These are phyloP conservation scores for Trichoderma virens DNA, from an alignment of 495 filamentous ascomycete genomes.

Conservation along the genomic window DNA sequence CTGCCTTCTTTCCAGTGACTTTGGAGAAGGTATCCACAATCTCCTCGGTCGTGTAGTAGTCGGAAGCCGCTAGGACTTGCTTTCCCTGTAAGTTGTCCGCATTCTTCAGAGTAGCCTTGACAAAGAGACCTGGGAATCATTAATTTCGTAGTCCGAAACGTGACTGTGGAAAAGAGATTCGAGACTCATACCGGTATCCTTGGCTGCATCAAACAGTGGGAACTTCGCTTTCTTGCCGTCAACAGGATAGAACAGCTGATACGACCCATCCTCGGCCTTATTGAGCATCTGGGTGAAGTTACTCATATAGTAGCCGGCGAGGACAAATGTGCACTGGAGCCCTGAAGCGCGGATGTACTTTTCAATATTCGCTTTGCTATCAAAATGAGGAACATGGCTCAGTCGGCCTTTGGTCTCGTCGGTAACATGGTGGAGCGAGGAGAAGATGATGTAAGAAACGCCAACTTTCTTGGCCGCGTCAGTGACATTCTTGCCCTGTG, in stretches of 20 bases:
- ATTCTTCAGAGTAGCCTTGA: constrained; percentile 41
- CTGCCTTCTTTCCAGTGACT: constrained; percentile 38
- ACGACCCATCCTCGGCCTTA: constrained; percentile 23
- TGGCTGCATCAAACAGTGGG: constrained; percentile 47
- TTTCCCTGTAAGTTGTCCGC: constrained; percentile 32
- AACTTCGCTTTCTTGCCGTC: constrained; percentile 28
- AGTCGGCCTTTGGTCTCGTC: constrained; percentile 39
- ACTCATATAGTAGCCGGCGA: constrained; percentile 53
- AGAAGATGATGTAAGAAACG: constrained; percentile 43
- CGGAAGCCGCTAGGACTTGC: constrained; percentile 35
- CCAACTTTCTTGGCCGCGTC: constrained; percentile 38
- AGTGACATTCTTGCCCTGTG: constrained; percentile 34
- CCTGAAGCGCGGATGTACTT: constrained; percentile 42
- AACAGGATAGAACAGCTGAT: constrained; percentile 37
- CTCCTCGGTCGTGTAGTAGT: constrained; percentile 40
- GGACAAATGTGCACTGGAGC: constrained; percentile 47
- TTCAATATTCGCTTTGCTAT: constrained; percentile 52
- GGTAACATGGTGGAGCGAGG: constrained; percentile 25
- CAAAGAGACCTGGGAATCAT: constrained; percentile 37
- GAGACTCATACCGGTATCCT: constrained; percentile 33
- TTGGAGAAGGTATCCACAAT: constrained; percentile 42
- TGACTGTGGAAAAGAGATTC: too few species aligned
- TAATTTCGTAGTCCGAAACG: not conserved
- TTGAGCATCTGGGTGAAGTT: constrained; percentile 30
- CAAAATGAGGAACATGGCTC: constrained; percentile 50